A percentile compares a stretch with the other conserved stretches of the same genome.
Conservation (phyloP, 2,329 filamentous ascomycete genomes). For the Trichoderma sp. region DNA sequence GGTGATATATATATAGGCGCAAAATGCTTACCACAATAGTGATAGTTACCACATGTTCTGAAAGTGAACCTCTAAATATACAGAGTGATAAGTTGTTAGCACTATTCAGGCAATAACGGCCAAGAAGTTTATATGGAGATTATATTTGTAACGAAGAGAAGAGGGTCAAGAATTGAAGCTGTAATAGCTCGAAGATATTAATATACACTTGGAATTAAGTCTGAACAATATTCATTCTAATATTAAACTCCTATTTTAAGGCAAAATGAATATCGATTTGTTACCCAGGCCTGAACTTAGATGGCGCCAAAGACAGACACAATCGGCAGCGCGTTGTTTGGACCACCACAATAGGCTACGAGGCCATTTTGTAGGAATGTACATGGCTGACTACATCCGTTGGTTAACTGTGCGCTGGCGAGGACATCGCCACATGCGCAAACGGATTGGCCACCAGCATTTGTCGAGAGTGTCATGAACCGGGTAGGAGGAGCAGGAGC, state of each 20-base stretch:
- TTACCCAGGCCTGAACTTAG: not conserved
- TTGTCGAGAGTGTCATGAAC: not conserved
- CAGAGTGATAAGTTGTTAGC: not conserved
- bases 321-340: not conserved
- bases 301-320: not conserved
- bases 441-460: not conserved
- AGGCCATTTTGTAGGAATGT: not conserved
- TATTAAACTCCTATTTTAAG: not conserved
- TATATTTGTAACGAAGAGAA: not conserved
- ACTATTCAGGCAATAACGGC: not conserved
- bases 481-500: not conserved
- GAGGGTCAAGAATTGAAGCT: not conserved
- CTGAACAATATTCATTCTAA: not conserved
- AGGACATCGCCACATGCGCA: not conserved
- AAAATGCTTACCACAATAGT: not conserved
- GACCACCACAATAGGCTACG: not conserved
- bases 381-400: not conserved
- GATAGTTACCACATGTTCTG: not conserved
- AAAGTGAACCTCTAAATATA: not conserved
- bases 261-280: not conserved
- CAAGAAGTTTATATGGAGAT: not conserved
- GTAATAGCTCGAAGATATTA: not conserved
- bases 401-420: not conserved
- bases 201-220: not conserved
- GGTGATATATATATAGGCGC: not conserved